phyloP scores from a whole-genome alignment of 768 basidiomycete genomes.

The Hericium coralloides region DNA sequence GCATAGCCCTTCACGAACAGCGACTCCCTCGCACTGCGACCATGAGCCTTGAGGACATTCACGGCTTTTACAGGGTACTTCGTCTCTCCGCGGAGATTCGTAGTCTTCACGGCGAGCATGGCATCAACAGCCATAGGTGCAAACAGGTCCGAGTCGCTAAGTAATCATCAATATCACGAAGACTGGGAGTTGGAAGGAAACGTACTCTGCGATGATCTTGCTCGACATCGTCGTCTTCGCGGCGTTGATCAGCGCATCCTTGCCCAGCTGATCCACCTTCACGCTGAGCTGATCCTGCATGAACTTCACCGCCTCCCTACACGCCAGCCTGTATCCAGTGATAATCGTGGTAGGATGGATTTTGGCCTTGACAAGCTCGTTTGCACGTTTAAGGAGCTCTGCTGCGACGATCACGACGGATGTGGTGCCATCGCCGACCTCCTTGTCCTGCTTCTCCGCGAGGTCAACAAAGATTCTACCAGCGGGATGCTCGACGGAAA shows the following conservation, averaged over 20 bases:
- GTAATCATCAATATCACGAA: slow-evolving; percentile 2
- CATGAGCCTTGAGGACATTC: slow-evolving; percentile 96
- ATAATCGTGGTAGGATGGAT: slow-evolving; percentile 99
- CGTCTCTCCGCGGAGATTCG: slow-evolving; percentile 88
- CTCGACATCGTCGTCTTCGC: slow-evolving; percentile 99
- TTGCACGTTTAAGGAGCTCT: slow-evolving; percentile 92
- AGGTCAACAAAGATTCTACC: slow-evolving; percentile 97
- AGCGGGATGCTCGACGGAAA: slow-evolving; percentile 94
- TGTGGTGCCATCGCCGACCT: slow-evolving; percentile 98
- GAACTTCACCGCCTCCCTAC: slow-evolving; percentile 94
- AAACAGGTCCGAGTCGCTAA: slow-evolving; percentile 93
- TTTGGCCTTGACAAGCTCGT: slow-evolving; percentile 95
- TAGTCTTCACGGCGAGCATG: slow-evolving; percentile 93
- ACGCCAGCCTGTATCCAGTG: slow-evolving; percentile 94
- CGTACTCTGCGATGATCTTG: slow-evolving; percentile 96
- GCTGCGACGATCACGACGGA: slow-evolving; percentile 97
- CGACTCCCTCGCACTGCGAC: slow-evolving; percentile 91
- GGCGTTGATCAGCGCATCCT: slow-evolving; percentile 88
- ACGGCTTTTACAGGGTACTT: slow-evolving; percentile 99
- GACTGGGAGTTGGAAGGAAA: not conserved
- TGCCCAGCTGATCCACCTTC: slow-evolving; percentile 86
- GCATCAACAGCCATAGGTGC: slow-evolving; percentile 99
- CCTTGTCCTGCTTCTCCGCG: slow-evolving; percentile 98
- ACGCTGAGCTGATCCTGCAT: slow-evolving; percentile 97
- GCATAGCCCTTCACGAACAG: slow-evolving; percentile 95